Evolutionary conservation across 257 asterid species (phyloP), one percentile per base, ranked within the genome.

Genomic region (Nicotiana benthamiana): DNA sequence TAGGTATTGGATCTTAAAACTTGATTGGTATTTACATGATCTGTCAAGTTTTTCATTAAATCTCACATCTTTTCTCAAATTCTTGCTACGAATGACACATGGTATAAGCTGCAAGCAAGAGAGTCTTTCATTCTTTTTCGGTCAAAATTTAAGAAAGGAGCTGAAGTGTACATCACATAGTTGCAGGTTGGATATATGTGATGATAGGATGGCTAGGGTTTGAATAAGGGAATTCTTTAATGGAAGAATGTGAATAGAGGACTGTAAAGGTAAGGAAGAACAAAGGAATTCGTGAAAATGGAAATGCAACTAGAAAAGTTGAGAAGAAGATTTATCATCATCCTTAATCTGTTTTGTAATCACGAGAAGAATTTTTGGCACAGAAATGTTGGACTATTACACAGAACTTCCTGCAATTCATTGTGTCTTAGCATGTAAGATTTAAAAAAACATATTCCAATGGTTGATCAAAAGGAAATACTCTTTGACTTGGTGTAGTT

Each of bases 1-100:
- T 79, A 92, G 98, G 98, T 93, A 93, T 32, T 22, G 15, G 54
- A 20, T 54, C 46, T 24, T 40, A 22, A 56, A 75, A 65, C 82
- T 32, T 40, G 36, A 60, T 57, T 61, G 66, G 66, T 13, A 48
- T 9, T 68, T 26, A 9, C 48, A 2, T 26, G 75, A 22, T 9
- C 2, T 20, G 4, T 4, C 18, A 30, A 24, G 24, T 62, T 53
- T 51, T 5, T 53, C 3, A 15, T 16, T 48, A 36, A 5, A 80
- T 27, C 52, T 63, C 51, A 79, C 43, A 18, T 52, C 63, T 63
- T 7, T 13, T 43, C n/a, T 12, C 16, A 15, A 43, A 6, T 22
- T 72, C 22, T 43, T 2, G 36, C 36, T 72, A 32, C 61, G 4
- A 24, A 72, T 48, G 16, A 48, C 40, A 0, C 57, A 40, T 20